These are phyloP conservation scores for Diplodia intermedia DNA, from an alignment of 2,329 filamentous ascomycete genomes.

Conservation along the genomic window DNA sequence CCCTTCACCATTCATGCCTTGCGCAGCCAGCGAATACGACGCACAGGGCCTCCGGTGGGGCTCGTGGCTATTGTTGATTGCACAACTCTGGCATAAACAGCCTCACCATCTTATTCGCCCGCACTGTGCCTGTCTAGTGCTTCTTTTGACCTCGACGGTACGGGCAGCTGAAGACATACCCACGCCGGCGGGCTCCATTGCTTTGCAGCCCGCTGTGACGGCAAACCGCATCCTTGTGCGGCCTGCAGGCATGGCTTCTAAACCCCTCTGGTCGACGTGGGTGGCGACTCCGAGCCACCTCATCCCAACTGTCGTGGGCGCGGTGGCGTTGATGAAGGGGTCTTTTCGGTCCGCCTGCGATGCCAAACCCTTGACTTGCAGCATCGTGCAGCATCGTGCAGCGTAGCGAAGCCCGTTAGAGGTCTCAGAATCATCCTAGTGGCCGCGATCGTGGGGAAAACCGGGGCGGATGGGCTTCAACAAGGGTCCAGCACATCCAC, in stretches of 20 bases:
- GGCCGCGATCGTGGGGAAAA: slow-evolving; percentile 1
- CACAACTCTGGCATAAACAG: slow-evolving; percentile 6
- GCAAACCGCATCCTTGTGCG: too few relatives aligned
- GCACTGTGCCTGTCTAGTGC: neutral
- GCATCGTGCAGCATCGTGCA: slow-evolving; percentile 6
- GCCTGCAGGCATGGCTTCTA: neutral
- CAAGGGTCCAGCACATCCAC: slow-evolving; percentile 4
- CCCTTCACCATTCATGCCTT: slow-evolving; percentile 17
- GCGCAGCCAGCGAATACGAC: slow-evolving; percentile 4
- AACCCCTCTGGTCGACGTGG: neutral
- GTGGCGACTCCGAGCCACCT: slow-evolving; percentile 10
- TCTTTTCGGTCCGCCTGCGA: neutral
- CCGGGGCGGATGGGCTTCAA: slow-evolving; percentile 7
- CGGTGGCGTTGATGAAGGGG: neutral
- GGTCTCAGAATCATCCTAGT: slow-evolving; percentile 1
- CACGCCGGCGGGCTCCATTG: too few relatives aligned
- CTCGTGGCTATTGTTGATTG: slow-evolving; percentile 26
- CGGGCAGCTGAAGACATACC: too few relatives aligned
- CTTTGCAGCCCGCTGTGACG: too few relatives aligned
- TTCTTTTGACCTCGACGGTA: neutral
- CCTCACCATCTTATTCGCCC: neutral
- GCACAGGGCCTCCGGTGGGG: slow-evolving; percentile 14
- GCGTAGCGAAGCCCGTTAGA: slow-evolving; percentile 2
- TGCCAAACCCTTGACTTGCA: slow-evolving; percentile 1
- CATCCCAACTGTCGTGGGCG: neutral